These are phyloP conservation scores for Botrytis fabae DNA, from an alignment of 2,329 filamentous ascomycete genomes.

Conservation along the genomic window DNA sequence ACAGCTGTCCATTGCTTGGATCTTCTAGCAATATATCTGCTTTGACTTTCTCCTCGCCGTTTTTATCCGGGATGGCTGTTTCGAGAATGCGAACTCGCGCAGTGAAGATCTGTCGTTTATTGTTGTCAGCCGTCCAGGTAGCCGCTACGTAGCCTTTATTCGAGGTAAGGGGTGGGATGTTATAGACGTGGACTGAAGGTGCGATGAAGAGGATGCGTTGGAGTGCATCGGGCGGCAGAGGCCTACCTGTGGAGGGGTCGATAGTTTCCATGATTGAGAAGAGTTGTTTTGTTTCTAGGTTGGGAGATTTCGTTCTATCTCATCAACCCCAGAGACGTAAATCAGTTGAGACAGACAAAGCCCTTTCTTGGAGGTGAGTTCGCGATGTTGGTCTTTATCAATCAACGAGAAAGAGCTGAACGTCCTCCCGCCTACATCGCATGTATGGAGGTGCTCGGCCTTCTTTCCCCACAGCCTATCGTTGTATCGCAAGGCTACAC, in stretches of 20 bases:
- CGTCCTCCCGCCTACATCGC: background rate
- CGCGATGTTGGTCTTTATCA: background rate
- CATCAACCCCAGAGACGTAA: background rate
- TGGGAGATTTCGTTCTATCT: background rate
- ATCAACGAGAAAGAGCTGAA: background rate
- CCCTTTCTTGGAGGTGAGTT: background rate
- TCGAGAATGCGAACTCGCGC: slow-evolving; percentile 78
- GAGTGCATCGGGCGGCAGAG: slow-evolving; percentile 74
- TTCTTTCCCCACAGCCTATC: slow-evolving; percentile 16
- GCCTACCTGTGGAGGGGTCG: slow-evolving; percentile 69
- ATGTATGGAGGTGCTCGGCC: background rate
- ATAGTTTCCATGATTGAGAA: slow-evolving; percentile 42
- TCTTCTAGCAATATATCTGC: slow-evolving; percentile 81
- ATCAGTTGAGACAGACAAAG: background rate
- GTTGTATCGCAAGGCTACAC: background rate
- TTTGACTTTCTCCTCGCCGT: slow-evolving; percentile 58
- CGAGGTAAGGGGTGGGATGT: slow-evolving; percentile 76
- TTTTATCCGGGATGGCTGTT: slow-evolving; percentile 56
- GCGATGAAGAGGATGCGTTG: slow-evolving; percentile 81
- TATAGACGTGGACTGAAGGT: slow-evolving; percentile 77
- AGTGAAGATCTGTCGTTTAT: slow-evolving; percentile 77
- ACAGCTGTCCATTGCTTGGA: slow-evolving; percentile 68
- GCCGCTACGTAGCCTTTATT: slow-evolving; percentile 78
- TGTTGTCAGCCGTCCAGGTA: slow-evolving; percentile 71
- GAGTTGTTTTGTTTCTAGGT: background rate